Conservation (phyloP, 202 grass and related monocot species). For the Panicum virgatum region DNA sequence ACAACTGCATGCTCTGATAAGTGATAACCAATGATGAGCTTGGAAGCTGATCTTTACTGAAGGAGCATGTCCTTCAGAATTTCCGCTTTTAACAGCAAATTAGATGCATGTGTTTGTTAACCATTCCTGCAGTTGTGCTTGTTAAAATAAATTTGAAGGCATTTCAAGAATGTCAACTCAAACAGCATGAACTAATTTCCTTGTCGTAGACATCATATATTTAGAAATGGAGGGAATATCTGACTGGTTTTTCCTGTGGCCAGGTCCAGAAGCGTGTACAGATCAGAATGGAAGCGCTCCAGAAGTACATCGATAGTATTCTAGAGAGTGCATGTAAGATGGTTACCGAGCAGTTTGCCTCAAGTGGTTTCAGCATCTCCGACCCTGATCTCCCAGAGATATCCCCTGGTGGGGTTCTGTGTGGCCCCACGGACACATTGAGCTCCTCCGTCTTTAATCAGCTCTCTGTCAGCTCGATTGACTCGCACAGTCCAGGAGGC, state of each 20-base stretch:
- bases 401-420: conserved; percentile 45
- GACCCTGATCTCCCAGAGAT: conserved; percentile 56
- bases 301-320: conserved; percentile 87
- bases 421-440: conserved; percentile 53
- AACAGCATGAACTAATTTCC: neutral
- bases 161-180: neutral
- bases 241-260: conserved; percentile 10
- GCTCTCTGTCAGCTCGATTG: conserved; percentile 74
- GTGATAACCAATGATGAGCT: neutral
- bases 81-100: neutral
- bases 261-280: conserved; percentile 97
- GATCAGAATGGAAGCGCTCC: conserved; percentile 89
- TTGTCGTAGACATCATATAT: too few species aligned
- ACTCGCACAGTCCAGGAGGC: conserved; percentile 60
- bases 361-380: conserved; percentile 55
- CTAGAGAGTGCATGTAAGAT: conserved; percentile 92
- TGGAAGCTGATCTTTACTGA: neutral
- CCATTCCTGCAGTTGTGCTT: neutral
- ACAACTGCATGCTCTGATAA: neutral
- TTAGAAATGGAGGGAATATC: too few species aligned
- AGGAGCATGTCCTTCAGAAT: conserved; percentile 1
- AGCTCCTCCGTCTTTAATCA: conserved; percentile 80
- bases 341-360: conserved; percentile 82
- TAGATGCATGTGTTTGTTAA: conserved; percentile 8
- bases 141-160: neutral